Evolutionary conservation across 106 monocot genomes (phyloP).

Genomic region (Dendrobium nobile): DNA sequence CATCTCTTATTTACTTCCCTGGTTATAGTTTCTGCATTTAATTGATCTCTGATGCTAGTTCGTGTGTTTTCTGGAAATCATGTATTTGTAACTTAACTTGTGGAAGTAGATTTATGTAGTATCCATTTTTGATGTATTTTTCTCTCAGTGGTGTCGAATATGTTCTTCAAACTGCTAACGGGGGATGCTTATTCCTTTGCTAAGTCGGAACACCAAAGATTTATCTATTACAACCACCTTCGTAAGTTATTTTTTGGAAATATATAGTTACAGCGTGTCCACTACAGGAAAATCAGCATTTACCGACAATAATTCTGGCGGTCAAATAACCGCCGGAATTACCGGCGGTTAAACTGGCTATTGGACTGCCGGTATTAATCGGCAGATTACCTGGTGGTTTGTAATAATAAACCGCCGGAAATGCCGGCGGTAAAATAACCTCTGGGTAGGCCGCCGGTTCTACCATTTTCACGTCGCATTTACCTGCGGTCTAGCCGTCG

Average conservation of each 20-base stretch:
- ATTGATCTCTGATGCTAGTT: background rate
- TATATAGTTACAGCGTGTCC: background rate
- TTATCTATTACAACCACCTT: conserved; percentile 38
- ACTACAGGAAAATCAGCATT: background rate
- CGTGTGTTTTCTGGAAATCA: background rate
- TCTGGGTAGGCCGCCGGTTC: too few relatives aligned
- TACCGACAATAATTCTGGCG: too few relatives aligned
- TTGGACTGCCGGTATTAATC: too few relatives aligned
- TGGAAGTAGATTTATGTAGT: background rate
- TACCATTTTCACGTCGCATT: too few relatives aligned
- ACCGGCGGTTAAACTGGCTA: too few relatives aligned
- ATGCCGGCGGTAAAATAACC: too few relatives aligned
- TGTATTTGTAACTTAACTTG: background rate
- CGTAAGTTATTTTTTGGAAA: conserved; percentile 27
- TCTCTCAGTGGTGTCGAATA: conserved; percentile 26
- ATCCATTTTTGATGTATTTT: background rate
- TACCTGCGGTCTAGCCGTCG: too few relatives aligned
- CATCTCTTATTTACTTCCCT: background rate
- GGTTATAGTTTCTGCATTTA: background rate
- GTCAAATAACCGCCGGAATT: too few relatives aligned
- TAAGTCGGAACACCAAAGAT: conserved; percentile 23
- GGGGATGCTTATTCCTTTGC: conserved; percentile 26
- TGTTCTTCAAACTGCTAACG: conserved; percentile 42
- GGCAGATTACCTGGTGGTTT: too few relatives aligned
- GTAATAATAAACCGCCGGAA: too few relatives aligned